phyloP scores from a whole-genome alignment of 805 yeast genomes.

The Saccharomycopsis guyanensis region DNA sequence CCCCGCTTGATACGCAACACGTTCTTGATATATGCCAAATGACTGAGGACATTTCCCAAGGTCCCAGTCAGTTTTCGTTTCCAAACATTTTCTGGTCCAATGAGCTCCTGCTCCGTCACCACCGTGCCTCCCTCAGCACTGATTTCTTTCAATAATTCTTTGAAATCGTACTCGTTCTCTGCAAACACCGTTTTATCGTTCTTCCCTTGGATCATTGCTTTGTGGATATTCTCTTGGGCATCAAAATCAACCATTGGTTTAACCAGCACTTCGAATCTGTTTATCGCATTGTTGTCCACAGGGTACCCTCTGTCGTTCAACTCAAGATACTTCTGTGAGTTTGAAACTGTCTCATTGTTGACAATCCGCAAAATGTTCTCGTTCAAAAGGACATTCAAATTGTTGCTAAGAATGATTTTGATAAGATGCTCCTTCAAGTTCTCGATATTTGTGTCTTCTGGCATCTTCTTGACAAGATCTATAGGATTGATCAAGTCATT shows the following conservation, averaged over 20 bases:
- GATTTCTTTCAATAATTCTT: background rate
- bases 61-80: background rate
- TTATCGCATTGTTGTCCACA: constrained; percentile 24
- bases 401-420: constrained; percentile 57
- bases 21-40: background rate
- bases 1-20: background rate
- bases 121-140: constrained; percentile 5
- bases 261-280: background rate
- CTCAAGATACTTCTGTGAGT: constrained; percentile 28
- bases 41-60: background rate
- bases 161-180: constrained; percentile 7
- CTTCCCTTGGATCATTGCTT: background rate
- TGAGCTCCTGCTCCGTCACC: constrained; percentile 4
- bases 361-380: constrained; percentile 49
- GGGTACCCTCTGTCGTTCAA: constrained; percentile 30
- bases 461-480: constrained; percentile 59
- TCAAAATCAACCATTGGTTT: constrained; percentile 8
- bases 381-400: constrained; percentile 44
- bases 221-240: constrained; percentile 1
- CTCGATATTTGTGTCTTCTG: constrained; percentile 50
- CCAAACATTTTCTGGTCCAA: constrained; percentile 10
- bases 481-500: constrained; percentile 62
- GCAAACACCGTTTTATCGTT: background rate
- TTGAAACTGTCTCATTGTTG: constrained; percentile 39
- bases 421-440: constrained; percentile 57